phyloP scores from a whole-genome alignment of 2,329 filamentous ascomycete species.

The Grosmannia serpens region DNA sequence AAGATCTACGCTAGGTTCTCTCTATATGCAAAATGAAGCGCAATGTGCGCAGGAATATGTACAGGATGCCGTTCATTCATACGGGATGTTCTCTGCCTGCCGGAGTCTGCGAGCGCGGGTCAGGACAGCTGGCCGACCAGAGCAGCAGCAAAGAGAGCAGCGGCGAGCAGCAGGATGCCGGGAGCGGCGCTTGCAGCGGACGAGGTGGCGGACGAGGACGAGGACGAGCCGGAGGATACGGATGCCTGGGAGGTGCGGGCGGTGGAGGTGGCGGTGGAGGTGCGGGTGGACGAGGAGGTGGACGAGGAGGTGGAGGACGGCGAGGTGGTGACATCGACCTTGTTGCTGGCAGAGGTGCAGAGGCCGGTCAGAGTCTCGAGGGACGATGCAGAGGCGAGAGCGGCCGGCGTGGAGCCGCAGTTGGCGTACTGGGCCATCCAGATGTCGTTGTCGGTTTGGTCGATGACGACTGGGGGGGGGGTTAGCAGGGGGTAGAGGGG shows the following conservation, averaged over 20 bases:
- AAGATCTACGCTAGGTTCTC: neutral
- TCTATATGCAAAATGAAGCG: neutral
- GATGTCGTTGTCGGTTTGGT: constrained; percentile 34
- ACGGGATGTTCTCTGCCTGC: neutral
- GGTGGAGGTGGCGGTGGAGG: neutral
- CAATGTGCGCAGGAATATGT: neutral
- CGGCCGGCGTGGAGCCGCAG: constrained; percentile 35
- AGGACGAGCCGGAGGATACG: neutral
- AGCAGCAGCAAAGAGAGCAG: neutral
- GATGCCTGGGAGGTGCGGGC: neutral
- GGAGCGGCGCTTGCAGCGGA: neutral
- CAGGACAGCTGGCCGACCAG: neutral
- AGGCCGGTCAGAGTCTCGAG: constrained; percentile 9
- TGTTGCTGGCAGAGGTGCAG: constrained; percentile 4
- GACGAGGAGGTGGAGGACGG: neutral
- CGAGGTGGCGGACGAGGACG: neutral
- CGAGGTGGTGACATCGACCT: neutral
- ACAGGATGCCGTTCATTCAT: neutral
- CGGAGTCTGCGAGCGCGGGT: neutral
- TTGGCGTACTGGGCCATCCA: constrained; percentile 40
- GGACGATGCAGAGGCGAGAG: constrained; percentile 13
- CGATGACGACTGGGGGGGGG: constrained; percentile 31
- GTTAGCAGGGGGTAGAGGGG: neutral
- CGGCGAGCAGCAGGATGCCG: neutral
- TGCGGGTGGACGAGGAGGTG: neutral